phyloP scores from a whole-genome alignment of 139 green algal genomes.

The Chlorella sp. region DNA sequence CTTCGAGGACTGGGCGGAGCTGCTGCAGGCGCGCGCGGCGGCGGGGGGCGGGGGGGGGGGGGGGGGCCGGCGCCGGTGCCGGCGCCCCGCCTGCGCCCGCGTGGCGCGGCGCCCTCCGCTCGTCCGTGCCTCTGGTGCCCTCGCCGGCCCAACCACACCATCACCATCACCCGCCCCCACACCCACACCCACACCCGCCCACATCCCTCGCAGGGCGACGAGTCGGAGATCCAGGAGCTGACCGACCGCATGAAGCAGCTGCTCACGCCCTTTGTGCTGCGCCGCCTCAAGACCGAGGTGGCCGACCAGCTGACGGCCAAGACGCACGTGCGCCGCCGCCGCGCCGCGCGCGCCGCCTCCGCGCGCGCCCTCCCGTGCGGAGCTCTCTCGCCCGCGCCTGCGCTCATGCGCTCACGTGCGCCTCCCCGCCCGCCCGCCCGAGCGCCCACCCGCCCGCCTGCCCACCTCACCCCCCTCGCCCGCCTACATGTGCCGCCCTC shows the following conservation, averaged over 20 bases:
- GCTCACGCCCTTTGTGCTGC: slow-evolving; percentile 90
- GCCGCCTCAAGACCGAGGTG: slow-evolving; percentile 89
- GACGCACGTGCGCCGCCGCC: not conserved
- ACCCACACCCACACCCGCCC: not conserved
- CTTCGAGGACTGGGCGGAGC: slow-evolving; percentile 41
- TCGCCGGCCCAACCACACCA: not conserved
- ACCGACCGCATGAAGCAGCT: slow-evolving; percentile 82
- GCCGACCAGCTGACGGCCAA: slow-evolving; percentile 44
- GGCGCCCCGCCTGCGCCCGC: not conserved
- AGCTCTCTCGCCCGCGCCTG: not conserved
- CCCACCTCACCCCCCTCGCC: not conserved
- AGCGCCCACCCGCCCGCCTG: not conserved
- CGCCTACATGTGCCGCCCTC: too few relatives aligned
- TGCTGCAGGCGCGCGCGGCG: slow-evolving; percentile 25
- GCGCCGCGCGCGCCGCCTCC: not conserved
- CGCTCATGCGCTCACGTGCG: not conserved
- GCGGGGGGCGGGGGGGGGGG: not conserved
- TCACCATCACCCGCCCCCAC: not conserved
- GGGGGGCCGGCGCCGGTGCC: slow-evolving; percentile 10
- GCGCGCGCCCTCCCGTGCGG: not conserved
- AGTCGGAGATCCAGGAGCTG: slow-evolving; percentile 46
- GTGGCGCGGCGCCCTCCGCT: not conserved
- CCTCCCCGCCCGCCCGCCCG: not conserved
- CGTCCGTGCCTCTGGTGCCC: not conserved
- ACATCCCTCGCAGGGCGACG: slow-evolving; percentile 22